phyloP scores from a whole-genome alignment of 2,329 filamentous ascomycete species.

The Calonectria montana region DNA sequence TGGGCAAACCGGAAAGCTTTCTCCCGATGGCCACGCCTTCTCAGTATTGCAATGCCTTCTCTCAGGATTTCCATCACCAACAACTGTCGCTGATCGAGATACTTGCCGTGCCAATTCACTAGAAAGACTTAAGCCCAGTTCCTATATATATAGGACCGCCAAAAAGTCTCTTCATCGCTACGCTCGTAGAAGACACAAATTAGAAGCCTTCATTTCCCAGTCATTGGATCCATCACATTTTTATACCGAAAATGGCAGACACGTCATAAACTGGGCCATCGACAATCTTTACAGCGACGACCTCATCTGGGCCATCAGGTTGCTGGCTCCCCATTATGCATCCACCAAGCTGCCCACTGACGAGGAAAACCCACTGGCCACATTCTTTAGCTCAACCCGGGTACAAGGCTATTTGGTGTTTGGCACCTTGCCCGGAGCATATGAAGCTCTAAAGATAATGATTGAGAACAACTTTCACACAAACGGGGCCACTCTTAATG shows the following conservation, averaged over 20 bases:
- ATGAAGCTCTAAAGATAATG: neutral
- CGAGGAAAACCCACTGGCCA: neutral
- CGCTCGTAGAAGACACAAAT: neutral
- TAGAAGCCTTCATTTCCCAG: neutral
- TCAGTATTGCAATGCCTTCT: conserved; percentile 15
- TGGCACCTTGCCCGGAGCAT: neutral
- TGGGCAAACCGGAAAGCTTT: neutral
- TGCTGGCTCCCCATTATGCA: neutral
- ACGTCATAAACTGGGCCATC: conserved; percentile 15
- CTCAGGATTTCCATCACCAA: neutral
- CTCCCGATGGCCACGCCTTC: neutral
- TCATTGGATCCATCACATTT: neutral
- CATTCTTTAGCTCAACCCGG: conserved; percentile 3
- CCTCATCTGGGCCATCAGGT: neutral
- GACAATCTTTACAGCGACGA: neutral
- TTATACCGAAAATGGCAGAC: neutral
- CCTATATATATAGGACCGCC: neutral
- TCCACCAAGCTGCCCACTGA: neutral
- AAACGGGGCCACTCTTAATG: neutral
- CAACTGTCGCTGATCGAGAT: neutral
- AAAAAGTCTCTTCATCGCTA: neutral
- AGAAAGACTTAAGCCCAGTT: no score
- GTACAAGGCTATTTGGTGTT: neutral
- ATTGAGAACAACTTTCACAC: neutral
- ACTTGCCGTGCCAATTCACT: no score